phyloP scores from a whole-genome alignment of 2,329 filamentous ascomycete species.

The Nemania sp. region DNA sequence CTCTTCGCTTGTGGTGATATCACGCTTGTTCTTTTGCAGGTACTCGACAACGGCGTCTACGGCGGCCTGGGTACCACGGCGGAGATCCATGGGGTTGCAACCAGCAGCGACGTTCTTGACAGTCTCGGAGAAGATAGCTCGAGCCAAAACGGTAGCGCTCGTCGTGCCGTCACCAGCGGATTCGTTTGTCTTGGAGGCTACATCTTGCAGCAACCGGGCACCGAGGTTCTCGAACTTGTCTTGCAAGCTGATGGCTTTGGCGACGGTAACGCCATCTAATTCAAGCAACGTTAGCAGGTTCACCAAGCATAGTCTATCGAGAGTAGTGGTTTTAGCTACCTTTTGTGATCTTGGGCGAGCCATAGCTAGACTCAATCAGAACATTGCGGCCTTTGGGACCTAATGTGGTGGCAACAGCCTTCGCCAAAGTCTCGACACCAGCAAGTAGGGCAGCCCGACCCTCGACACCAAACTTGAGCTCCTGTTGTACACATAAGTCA shows the following conservation, averaged over 20 bases:
- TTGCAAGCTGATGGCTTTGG: conserved; percentile 87
- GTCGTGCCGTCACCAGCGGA: conserved; percentile 98
- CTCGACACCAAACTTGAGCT: conserved; percentile 98
- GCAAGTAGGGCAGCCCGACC: conserved; percentile 84
- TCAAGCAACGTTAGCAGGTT: conserved; percentile 27
- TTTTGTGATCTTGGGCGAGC: conserved; percentile 99
- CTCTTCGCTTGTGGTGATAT: conserved; percentile 96
- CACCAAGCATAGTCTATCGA: not conserved
- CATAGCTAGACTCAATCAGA: conserved; percentile 96
- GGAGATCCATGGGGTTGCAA: conserved; percentile 99
- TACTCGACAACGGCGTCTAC: conserved; percentile 94
- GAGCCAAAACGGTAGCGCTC: conserved; percentile 93
- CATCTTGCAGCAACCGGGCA: conserved; percentile 93
- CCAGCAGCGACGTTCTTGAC: conserved; percentile 99
- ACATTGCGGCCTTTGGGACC: conserved; percentile 99
- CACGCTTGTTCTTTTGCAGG: conserved; percentile 93
- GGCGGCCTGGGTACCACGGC: conserved; percentile 94
- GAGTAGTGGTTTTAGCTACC: conserved; percentile 58
- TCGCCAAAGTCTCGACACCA: conserved; percentile 96
- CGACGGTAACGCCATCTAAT: conserved; percentile 84
- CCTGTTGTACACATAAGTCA: conserved; percentile 57
- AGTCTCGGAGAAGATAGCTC: conserved; percentile 98
- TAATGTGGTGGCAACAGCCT: conserved; percentile 92
- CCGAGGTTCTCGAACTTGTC: conserved; percentile 99
- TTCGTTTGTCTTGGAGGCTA: conserved; percentile 99